Percentiles rank a stretch among this genome's conserved stretches.
Conservation (phyloP, 148 eudicot species). For the Hydrangea macrophylla region DNA sequence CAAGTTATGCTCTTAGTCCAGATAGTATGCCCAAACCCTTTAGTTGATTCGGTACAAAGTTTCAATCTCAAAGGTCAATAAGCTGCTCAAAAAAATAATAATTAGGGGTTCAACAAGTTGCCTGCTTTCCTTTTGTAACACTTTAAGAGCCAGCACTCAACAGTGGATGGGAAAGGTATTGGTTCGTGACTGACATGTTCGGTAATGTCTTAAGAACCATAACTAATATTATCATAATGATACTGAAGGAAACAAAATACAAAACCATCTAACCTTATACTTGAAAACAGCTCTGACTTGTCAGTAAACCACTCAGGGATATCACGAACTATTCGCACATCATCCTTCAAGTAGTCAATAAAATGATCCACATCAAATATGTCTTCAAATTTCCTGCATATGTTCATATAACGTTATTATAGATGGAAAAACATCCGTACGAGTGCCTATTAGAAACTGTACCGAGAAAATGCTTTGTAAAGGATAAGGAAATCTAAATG, state of each 20-base stretch:
- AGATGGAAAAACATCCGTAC: neutral
- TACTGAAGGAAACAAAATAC: neutral
- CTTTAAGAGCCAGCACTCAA: neutral
- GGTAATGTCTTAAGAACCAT: neutral
- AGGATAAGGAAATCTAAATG: neutral
- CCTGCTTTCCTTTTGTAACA: neutral
- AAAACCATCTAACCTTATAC: constrained; percentile 63
- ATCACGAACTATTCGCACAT: constrained; percentile 88
- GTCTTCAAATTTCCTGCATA: constrained; percentile 90
- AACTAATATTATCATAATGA: neutral
- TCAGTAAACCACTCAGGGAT: constrained; percentile 98
- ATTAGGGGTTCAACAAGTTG: too few relatives aligned
- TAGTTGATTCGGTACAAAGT: neutral
- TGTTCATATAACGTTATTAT: neutral
- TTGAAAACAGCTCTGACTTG: constrained; percentile 77
- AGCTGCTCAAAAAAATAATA: too few relatives aligned
- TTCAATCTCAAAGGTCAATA: neutral
- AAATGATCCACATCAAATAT: constrained; percentile 99
- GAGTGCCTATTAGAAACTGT: neutral
- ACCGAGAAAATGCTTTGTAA: neutral
- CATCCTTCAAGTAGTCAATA: constrained; percentile 95
- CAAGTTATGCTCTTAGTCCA: too few relatives aligned
- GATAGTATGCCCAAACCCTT: neutral
- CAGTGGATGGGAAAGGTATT: neutral
- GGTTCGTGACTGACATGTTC: neutral